These are phyloP conservation scores for Backusella tarrabulga DNA, from an alignment of 192 early-diverging fungal species.

Conservation along the genomic window DNA sequence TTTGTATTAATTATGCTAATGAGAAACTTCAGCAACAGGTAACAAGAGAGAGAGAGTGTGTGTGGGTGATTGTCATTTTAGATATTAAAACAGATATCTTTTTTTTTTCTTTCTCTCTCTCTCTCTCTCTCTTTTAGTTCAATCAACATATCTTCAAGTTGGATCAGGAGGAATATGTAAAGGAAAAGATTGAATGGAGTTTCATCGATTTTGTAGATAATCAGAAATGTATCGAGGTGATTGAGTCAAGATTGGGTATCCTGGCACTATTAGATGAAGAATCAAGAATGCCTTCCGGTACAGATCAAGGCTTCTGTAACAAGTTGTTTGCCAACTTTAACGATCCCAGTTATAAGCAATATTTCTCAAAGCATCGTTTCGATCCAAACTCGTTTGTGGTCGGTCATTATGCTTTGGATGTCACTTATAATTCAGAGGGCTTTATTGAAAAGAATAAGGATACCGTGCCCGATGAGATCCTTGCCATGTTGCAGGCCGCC, in stretches of 20 bases:
- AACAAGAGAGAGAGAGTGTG: neutral
- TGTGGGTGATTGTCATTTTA: neutral
- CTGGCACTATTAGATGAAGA: conserved; percentile 93
- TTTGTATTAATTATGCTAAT: conserved; percentile 97
- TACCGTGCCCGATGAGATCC: conserved; percentile 90
- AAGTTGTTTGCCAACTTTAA: conserved; percentile 89
- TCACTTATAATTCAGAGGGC: conserved; percentile 90
- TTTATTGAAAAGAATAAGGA: conserved; percentile 99
- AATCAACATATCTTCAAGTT: conserved; percentile 99
- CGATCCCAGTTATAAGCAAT: conserved; percentile 57
- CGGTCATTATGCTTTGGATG: conserved; percentile 92
- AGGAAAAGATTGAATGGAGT: conserved; percentile 96
- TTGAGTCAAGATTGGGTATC: conserved; percentile 93
- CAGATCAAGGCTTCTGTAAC: conserved; percentile 80
- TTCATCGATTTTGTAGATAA: conserved; percentile 99
- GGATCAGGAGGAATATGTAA: conserved; percentile 97
- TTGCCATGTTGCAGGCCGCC: conserved; percentile 72
- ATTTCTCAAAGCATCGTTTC: conserved; percentile 91
- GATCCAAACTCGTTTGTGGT: conserved; percentile 87
- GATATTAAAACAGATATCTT: neutral
- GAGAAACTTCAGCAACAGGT: conserved; percentile 95
- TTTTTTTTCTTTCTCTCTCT: no score
- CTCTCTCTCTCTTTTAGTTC: conserved; percentile 61
- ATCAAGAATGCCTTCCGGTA: conserved; percentile 76
- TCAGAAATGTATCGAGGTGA: conserved; percentile 98